Evolutionary conservation across 345 rosid species (phyloP).

Genomic region (Brassica carinata): DNA sequence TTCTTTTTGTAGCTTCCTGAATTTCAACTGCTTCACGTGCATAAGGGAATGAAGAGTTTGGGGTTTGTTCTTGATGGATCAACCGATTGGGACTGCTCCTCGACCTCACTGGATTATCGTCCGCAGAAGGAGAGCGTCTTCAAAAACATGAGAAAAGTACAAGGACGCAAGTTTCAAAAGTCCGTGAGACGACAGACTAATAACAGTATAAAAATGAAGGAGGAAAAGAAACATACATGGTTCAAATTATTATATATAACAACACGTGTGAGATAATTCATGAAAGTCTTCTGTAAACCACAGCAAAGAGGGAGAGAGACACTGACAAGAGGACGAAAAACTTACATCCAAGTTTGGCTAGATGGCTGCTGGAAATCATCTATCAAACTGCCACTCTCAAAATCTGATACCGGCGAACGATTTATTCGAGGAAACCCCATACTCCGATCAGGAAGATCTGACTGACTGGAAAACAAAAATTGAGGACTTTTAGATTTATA

Average conservation of each 20-base stretch:
- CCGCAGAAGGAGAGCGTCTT: conserved; percentile 52
- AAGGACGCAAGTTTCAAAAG: conserved; percentile 7
- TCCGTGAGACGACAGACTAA: conserved; percentile 8
- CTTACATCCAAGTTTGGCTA: conserved; percentile 48
- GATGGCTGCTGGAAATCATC: conserved; percentile 39
- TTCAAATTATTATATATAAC: conserved; percentile 1
- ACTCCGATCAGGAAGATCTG: conserved; percentile 35
- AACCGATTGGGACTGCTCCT: conserved; percentile 39
- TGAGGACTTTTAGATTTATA: neutral
- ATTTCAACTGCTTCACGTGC: conserved; percentile 43
- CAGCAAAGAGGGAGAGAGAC: conserved; percentile 4
- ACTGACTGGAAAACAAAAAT: conserved; percentile 37
- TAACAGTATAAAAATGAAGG: neutral
- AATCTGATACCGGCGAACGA: conserved; percentile 40
- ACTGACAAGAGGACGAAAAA: conserved; percentile 19
- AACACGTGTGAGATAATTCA: conserved; percentile 8
- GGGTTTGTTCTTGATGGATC: conserved; percentile 43
- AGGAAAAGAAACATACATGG: conserved; percentile 1
- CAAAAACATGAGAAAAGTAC: conserved; percentile 25
- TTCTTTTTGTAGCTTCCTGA: conserved; percentile 51
- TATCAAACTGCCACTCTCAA: conserved; percentile 30
- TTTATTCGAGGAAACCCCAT: conserved; percentile 33
- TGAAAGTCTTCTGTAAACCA: neutral
- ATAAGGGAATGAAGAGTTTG: conserved; percentile 38
- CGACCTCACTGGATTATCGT: conserved; percentile 43